Percentiles rank a stretch among this genome's conserved stretches.
Conservation (phyloP, 305 asterid species). For the Fraxinus paxiana region DNA sequence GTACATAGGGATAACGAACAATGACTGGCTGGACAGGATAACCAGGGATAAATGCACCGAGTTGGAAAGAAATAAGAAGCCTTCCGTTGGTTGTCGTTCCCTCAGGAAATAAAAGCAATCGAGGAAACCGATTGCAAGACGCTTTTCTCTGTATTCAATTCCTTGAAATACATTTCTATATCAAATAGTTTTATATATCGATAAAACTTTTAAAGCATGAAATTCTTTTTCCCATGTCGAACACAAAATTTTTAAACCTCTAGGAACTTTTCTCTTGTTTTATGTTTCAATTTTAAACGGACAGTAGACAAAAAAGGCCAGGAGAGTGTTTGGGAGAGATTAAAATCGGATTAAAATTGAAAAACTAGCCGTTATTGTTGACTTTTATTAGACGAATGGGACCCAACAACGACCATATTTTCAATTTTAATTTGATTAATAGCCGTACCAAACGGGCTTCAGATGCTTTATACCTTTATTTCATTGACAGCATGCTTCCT, state of each 20-base stretch:
- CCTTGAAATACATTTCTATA: slow-evolving; percentile 85
- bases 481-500: slow-evolving; percentile 84
- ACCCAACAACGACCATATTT: too few relatives aligned
- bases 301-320: slow-evolving; percentile 18
- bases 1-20: slow-evolving; percentile 86
- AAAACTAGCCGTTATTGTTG: too few relatives aligned
- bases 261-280: not conserved
- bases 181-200: slow-evolving; percentile 80
- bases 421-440: too few relatives aligned
- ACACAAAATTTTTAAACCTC: not conserved
- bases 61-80: slow-evolving; percentile 79
- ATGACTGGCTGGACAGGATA: slow-evolving; percentile 88
- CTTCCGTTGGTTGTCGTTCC: slow-evolving; percentile 99
- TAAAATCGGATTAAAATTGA: too few relatives aligned
- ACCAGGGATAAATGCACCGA: slow-evolving; percentile 95
- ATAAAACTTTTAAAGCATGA: slow-evolving; percentile 34
- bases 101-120: slow-evolving; percentile 96
- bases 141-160: slow-evolving; percentile 98
- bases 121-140: slow-evolving; percentile 72
- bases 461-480: slow-evolving; percentile 79
- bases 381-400: too few relatives aligned
- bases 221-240: slow-evolving; percentile 21
- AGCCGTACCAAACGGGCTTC: too few relatives aligned
- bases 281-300: slow-evolving; percentile 9
- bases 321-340: too few relatives aligned